A percentile compares a stretch with the other conserved stretches of the same genome.
phyloP scores from a whole-genome alignment of 2,329 filamentous ascomycete genomes.

The Aureobasidium musti region DNA sequence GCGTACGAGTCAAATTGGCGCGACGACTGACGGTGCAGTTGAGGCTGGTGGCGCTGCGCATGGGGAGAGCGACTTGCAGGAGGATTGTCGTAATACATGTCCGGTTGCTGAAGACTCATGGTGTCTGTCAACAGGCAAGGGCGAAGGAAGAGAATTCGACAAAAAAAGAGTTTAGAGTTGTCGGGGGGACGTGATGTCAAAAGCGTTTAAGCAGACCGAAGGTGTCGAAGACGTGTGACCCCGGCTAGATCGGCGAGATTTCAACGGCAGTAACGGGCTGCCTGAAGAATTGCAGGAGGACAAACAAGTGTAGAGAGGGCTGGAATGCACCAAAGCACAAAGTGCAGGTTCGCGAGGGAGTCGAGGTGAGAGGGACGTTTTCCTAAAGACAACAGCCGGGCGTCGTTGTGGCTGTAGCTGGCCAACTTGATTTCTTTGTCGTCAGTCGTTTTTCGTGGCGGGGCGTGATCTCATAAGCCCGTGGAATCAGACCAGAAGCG shows the following conservation, averaged over 20 bases:
- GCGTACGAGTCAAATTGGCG: constrained; percentile 69
- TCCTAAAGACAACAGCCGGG: constrained; percentile 7
- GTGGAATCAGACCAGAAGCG: constrained; percentile 4
- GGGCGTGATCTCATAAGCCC: constrained; percentile 29
- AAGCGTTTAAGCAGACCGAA: constrained; percentile 11
- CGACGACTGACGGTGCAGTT: constrained; percentile 70
- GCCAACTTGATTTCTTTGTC: constrained; percentile 25
- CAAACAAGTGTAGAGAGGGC: not conserved
- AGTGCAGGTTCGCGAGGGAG: not conserved
- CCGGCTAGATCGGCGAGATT: constrained; percentile 18
- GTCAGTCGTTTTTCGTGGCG: constrained; percentile 27
- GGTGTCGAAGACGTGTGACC: constrained; percentile 25
- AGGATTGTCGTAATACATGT: constrained; percentile 74
- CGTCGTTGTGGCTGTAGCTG: constrained; percentile 15
- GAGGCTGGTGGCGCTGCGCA: constrained; percentile 66
- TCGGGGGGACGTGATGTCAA: constrained; percentile 24
- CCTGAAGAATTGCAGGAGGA: constrained; percentile 9
- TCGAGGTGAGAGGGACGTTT: constrained; percentile 3
- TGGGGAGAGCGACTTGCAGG: constrained; percentile 69
- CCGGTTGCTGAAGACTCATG: constrained; percentile 45
- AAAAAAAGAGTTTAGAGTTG: constrained; percentile 27
- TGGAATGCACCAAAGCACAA: constrained; percentile 6
- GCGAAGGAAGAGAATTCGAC: constrained; percentile 12
- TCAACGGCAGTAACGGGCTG: constrained; percentile 21
- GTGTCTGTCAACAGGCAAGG: constrained; percentile 5